These are phyloP conservation scores for Articulospora tetracladia DNA, from an alignment of 495 filamentous ascomycete species.

Conservation along the genomic window DNA sequence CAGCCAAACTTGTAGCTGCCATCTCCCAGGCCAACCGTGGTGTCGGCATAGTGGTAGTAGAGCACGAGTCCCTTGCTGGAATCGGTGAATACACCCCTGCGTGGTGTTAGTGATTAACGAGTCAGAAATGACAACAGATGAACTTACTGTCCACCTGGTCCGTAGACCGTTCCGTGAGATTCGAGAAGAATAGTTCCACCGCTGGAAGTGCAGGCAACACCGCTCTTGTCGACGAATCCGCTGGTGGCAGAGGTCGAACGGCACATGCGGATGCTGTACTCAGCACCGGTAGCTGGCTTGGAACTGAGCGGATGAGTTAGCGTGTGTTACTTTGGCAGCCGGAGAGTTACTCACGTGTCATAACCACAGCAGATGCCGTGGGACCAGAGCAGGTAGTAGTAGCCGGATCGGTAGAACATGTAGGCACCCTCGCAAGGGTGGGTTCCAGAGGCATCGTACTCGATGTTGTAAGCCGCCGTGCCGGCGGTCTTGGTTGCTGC, in stretches of 20 bases:
- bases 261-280: slow-evolving; percentile 67
- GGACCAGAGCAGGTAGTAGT: slow-evolving; percentile 67
- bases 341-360: slow-evolving; percentile 21
- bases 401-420: slow-evolving; percentile 49
- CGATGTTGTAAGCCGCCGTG: slow-evolving; percentile 42
- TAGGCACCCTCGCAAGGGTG: slow-evolving; percentile 57
- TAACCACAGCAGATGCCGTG: slow-evolving; percentile 60
- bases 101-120: slow-evolving; percentile 10
- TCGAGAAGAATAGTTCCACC: slow-evolving; percentile 63
- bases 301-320: not conserved
- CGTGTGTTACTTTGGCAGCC: not conserved
- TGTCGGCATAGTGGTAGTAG: slow-evolving; percentile 71
- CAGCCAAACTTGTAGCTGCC: slow-evolving; percentile 63
- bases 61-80: slow-evolving; percentile 48
- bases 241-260: slow-evolving; percentile 48
- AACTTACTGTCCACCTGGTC: slow-evolving; percentile 63
- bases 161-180: slow-evolving; percentile 62
- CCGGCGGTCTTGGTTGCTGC: slow-evolving; percentile 36
- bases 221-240: slow-evolving; percentile 58
- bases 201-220: slow-evolving; percentile 47
- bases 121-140: slow-evolving; percentile 24
- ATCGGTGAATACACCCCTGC: slow-evolving; percentile 46
- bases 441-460: slow-evolving; percentile 48
- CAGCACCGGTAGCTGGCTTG: slow-evolving; percentile 49
- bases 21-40: slow-evolving; percentile 59